Conservation (phyloP, 2,329 filamentous ascomycete genomes). For the Nigrospora oryzae region DNA sequence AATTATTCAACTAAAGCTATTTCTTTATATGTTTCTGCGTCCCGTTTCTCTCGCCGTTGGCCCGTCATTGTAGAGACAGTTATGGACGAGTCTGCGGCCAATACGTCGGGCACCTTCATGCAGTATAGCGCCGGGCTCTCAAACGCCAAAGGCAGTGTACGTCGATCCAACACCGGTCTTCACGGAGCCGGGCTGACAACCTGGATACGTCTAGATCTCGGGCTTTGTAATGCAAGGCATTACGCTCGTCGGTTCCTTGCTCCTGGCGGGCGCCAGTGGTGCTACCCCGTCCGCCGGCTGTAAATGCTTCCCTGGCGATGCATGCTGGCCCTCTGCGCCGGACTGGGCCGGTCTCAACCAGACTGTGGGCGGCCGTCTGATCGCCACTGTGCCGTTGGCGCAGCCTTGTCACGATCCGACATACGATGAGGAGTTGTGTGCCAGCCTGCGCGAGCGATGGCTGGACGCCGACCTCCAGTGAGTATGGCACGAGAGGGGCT, state of each 20-base stretch:
- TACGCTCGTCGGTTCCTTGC: not conserved
- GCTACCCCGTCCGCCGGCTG: not conserved
- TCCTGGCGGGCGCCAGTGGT: not conserved
- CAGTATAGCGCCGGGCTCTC: too few species aligned
- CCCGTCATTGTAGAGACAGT: too few species aligned
- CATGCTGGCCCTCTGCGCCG: constrained; percentile 2
- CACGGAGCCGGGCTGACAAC: too few species aligned
- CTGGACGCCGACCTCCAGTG: constrained; percentile 1
- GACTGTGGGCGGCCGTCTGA: constrained; percentile 9
- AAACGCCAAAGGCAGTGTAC: too few species aligned
- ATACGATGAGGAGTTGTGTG: constrained; percentile 10
- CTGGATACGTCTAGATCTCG: too few species aligned
- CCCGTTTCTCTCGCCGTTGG: too few species aligned
- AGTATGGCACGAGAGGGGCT: not conserved
- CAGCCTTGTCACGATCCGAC: constrained; percentile 8
- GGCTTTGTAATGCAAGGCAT: too few species aligned
- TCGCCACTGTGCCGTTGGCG: constrained; percentile 14
- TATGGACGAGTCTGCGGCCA: too few species aligned
- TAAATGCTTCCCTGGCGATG: constrained; percentile 2
- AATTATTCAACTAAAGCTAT: too few species aligned
- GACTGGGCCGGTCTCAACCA: constrained; percentile 3
- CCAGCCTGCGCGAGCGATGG: constrained; percentile 7
- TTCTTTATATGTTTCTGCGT: too few species aligned
- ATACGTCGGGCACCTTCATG: too few species aligned
- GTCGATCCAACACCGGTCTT: too few species aligned